Evolutionary conservation across 345 rosid genomes (phyloP).

Genomic region (Viola odorata): DNA sequence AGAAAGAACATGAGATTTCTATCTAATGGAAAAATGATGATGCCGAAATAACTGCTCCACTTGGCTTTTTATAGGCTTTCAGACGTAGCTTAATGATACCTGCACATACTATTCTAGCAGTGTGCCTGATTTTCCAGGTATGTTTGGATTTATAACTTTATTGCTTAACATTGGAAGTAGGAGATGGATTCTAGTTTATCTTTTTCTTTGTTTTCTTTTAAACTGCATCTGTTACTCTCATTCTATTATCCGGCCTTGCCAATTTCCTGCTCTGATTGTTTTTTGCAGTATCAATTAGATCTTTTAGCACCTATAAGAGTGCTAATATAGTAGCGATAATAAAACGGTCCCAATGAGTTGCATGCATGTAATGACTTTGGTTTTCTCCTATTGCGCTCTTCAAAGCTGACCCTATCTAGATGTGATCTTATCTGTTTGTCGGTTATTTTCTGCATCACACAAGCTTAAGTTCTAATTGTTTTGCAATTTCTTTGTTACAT

Average conservation of each 20-base stretch:
- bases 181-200: neutral
- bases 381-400: too few relatives aligned
- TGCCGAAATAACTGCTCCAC: conserved; percentile 5
- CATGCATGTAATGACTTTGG: too few relatives aligned
- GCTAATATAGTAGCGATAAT: too few relatives aligned
- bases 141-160: conserved; percentile 9
- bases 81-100: conserved; percentile 71
- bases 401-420: too few relatives aligned
- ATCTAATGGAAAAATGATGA: neutral
- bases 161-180: neutral
- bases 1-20: too few relatives aligned
- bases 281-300: too few relatives aligned
- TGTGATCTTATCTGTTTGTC: too few relatives aligned
- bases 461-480: neutral
- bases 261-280: too few relatives aligned
- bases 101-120: conserved; percentile 59
- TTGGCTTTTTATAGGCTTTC: conserved; percentile 57
- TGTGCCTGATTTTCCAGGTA: conserved; percentile 83
- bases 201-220: neutral
- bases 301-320: too few relatives aligned
- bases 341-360: too few relatives aligned
- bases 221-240: neutral
- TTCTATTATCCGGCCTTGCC: neutral
- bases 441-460: too few relatives aligned
- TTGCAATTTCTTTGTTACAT: neutral